A percentile compares a stretch with the other conserved stretches of the same genome.
These are phyloP conservation scores for Fusarium redolens DNA, from an alignment of 2,329 filamentous ascomycete species.

Conservation along the genomic window DNA sequence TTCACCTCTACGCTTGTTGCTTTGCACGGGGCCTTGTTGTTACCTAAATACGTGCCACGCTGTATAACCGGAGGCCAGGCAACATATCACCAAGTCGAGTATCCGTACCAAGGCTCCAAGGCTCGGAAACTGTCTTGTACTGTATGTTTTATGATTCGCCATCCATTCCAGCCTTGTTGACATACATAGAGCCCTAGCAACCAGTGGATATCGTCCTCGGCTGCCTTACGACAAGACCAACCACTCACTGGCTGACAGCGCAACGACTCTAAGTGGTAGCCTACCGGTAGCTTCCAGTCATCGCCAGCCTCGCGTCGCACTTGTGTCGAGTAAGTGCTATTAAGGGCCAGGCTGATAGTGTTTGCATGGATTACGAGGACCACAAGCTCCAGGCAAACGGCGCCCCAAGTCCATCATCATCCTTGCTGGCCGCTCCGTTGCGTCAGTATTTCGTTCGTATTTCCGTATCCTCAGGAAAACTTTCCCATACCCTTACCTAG, in stretches of 20 bases:
- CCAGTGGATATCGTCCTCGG: constrained; percentile 25
- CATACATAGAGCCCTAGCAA: constrained; percentile 31
- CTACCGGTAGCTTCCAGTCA: constrained; percentile 18
- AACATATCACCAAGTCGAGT: constrained; percentile 8
- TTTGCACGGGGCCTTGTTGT: constrained; percentile 8
- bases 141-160: constrained; percentile 11
- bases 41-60: constrained; percentile 19
- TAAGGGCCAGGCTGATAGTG: constrained; percentile 35
- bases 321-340: constrained; percentile 29
- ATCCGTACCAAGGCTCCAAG: constrained; percentile 7
- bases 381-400: constrained; percentile 27
- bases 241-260: constrained; percentile 26
- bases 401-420: constrained; percentile 22
- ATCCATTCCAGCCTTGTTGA: constrained; percentile 41
- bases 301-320: constrained; percentile 41
- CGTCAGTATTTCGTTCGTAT: constrained; percentile 42
- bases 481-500: constrained; percentile 6
- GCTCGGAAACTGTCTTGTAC: constrained; percentile 26
- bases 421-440: constrained; percentile 36
- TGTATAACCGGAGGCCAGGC: constrained; percentile 20
- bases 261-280: constrained; percentile 32
- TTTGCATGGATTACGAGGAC: constrained; percentile 31
- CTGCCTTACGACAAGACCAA: constrained; percentile 27
- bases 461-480: constrained; percentile 32
- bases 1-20: constrained; percentile 11